A percentile compares a stretch with the other conserved stretches of the same genome.
phyloP scores from a whole-genome alignment of 495 filamentous ascomycete species.

The Podospora conica region DNA sequence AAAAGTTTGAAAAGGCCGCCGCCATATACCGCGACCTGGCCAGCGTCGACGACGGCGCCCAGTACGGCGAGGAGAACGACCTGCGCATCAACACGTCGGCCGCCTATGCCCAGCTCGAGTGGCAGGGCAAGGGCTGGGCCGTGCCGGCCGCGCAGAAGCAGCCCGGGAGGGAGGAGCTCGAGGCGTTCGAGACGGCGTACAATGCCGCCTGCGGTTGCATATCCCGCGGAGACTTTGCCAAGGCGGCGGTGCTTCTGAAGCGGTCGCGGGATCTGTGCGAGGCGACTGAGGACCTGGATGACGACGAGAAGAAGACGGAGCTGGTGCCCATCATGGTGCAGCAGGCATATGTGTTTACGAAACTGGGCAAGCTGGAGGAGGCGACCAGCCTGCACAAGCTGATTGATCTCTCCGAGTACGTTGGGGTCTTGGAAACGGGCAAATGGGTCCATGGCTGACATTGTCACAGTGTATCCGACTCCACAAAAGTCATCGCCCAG shows the following conservation, averaged over 20 bases:
- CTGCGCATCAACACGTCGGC: constrained; percentile 79
- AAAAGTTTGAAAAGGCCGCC: constrained; percentile 70
- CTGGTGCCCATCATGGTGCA: constrained; percentile 81
- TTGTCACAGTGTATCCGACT: constrained; percentile 57
- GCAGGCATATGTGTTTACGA: constrained; percentile 71
- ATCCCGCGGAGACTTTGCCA: constrained; percentile 66
- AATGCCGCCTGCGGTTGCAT: constrained; percentile 87
- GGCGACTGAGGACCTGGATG: constrained; percentile 70
- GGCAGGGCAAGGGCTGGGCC: constrained; percentile 52
- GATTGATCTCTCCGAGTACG: constrained; percentile 44
- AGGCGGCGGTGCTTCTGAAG: constrained; percentile 74
- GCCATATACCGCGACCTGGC: constrained; percentile 61
- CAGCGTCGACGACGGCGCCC: constrained; percentile 33
- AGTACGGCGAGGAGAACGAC: constrained; percentile 72
- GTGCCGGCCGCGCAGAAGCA: constrained; percentile 41
- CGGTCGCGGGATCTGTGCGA: constrained; percentile 83
- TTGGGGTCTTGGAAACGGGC: neutral
- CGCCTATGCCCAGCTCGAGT: constrained; percentile 78
- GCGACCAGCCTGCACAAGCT: constrained; percentile 60
- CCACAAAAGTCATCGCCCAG: constrained; percentile 69
- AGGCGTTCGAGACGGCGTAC: constrained; percentile 89
- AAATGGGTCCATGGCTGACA: constrained; percentile 18
- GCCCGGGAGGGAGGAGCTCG: constrained; percentile 66
- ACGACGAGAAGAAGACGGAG: constrained; percentile 79
- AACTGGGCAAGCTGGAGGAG: constrained; percentile 66